Base-by-base conservation (phyloP, 371 early-diverging fungal genomes). In the Choanephora cucurbitarum region DNA sequence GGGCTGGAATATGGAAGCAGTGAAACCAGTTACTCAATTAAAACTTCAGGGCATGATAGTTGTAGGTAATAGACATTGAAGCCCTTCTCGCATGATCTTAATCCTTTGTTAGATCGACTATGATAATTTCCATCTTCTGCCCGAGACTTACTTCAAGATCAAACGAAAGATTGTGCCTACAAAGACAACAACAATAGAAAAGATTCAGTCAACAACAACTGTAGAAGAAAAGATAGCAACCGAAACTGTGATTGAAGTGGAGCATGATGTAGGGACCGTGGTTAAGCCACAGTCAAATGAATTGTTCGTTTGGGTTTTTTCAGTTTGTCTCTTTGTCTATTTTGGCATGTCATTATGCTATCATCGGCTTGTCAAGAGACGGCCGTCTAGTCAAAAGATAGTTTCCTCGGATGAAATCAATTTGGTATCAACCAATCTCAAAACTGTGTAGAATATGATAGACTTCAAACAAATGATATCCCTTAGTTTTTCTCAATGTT, bases 21-120 rank as follows among this genome's bases (percentile, higher is more conserved):
- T 45, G 14, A 60, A 61, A 10, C 50, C 53, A 28, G 22, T 52
- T 3, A 51, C 64, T 13, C 49, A 59, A 2, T 18, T 73, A 34
- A 61, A 69, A 23, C 54, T 75, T 7, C 66, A 69, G 46, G 79
- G 69, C 46, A 78, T 78, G 73, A 68, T 78, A 19, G 79, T 78
- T 44, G 78, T 78, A 70, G 70, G 67, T 57, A 5, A 8, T 15
- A n/a, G 23, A 24, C 22, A 15, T 18, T n/a, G 18, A 3, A 44
- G 37, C 21, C 44, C 18, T 32, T 32, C 31, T 31, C 14, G 21
- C 18, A 3, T 23, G 18, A 32, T 54, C 33, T 19, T 46, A 11
- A 18, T 32, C 39, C 21, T 22, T 21, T 28, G 3, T n/a, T 62
- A 78, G 78, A 48, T 78, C 49, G 79, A 78, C 45, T 75, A 75